A percentile compares a stretch with the other conserved stretches of the same genome.
Conservation (phyloP, 305 asterid species). For the Withania somnifera region DNA sequence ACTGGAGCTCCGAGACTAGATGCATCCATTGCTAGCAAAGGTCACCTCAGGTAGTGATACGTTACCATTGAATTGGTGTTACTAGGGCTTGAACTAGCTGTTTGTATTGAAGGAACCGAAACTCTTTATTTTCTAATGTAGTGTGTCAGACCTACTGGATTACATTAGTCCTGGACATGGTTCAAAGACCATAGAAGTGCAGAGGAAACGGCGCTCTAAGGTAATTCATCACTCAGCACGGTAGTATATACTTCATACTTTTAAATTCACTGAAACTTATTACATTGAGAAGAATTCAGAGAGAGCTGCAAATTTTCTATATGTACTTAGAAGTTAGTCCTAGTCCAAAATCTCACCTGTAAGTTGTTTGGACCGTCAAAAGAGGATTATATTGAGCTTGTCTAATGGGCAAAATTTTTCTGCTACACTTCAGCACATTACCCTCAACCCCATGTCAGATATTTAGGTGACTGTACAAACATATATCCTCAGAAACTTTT, state of each 20-base stretch:
- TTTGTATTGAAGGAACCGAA: conserved; percentile 20
- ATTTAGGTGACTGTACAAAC: neutral
- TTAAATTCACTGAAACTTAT: neutral
- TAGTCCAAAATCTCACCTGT: neutral
- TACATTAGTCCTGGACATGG: conserved; percentile 84
- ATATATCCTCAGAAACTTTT: neutral
- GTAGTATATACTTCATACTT: neutral
- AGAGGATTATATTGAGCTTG: neutral
- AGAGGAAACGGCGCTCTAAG: conserved; percentile 84
- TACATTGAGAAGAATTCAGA: neutral
- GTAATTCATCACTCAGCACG: conserved; percentile 22
- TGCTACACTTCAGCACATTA: neutral
- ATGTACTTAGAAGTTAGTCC: neutral
- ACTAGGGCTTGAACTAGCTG: conserved; percentile 24
- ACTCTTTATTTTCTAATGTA: conserved; percentile 37
- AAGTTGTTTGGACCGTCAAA: neutral
- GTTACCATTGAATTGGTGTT: conserved; percentile 38
- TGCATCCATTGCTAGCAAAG: conserved; percentile 99
- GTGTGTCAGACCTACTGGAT: conserved; percentile 99
- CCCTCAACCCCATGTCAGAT: neutral
- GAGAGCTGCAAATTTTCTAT: neutral
- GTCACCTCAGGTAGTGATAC: conserved; percentile 89
- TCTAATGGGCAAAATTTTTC: neutral
- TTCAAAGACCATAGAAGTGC: conserved; percentile 64
- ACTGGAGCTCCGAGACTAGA: conserved; percentile 95